phyloP scores from a whole-genome alignment of 2,329 filamentous ascomycete genomes.

The Thielaviopsis punctulata region DNA sequence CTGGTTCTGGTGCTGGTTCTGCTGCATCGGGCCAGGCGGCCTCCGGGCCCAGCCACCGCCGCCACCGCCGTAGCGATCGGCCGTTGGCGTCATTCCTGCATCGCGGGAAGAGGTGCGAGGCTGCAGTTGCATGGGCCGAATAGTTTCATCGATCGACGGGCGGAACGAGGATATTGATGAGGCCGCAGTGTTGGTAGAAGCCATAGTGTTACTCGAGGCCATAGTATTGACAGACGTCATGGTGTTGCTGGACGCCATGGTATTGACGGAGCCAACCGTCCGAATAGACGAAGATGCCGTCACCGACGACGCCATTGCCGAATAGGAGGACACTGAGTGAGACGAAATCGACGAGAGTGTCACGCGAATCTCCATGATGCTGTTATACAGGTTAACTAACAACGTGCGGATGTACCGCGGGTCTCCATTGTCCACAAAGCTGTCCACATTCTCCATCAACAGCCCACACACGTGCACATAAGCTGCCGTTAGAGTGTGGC shows the following conservation, averaged over 20 bases:
- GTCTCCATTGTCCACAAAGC: conserved; percentile 47
- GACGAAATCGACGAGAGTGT: conserved; percentile 25
- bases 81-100: conserved; percentile 34
- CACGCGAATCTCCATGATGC: conserved; percentile 48
- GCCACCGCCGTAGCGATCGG: conserved; percentile 31
- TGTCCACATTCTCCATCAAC: conserved; percentile 42
- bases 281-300: not conserved
- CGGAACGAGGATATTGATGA: conserved; percentile 7
- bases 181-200: not conserved
- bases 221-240: not conserved
- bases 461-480: conserved; percentile 49
- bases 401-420: conserved; percentile 49
- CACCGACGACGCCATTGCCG: conserved; percentile 1
- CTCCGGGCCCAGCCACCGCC: conserved; percentile 20
- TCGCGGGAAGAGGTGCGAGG: conserved; percentile 23
- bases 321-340: not conserved
- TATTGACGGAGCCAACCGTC: not conserved
- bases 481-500: conserved; percentile 43
- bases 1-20: no score
- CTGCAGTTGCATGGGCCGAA: conserved; percentile 21
- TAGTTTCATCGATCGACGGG: conserved; percentile 25
- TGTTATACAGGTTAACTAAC: conserved; percentile 46
- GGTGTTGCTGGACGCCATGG: not conserved
- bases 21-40: conserved; percentile 21
- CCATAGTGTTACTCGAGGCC: conserved; percentile 1